Evolutionary conservation across 208 protist species (phyloP).

Genomic region (Borovskyia barvae): DNA sequence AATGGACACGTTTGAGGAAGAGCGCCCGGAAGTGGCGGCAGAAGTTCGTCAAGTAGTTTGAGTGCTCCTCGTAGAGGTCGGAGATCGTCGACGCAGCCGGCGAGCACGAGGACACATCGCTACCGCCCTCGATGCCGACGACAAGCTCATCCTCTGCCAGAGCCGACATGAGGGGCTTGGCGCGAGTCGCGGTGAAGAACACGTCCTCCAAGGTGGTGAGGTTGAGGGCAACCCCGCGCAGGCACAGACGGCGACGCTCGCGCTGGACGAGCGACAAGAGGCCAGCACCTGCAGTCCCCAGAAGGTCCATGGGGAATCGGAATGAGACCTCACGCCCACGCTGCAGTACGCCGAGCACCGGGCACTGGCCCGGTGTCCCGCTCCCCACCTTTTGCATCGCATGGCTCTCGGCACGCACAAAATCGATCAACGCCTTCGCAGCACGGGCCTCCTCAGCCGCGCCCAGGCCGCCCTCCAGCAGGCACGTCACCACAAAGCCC

Average conservation of each 20-base stretch:
- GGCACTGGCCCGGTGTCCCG: slow-evolving; percentile 4
- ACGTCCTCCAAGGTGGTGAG: slow-evolving; percentile 86
- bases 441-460: slow-evolving; percentile 38
- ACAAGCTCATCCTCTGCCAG: slow-evolving; percentile 10
- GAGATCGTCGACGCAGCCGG: neutral
- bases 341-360: slow-evolving; percentile 57
- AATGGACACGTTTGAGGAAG: slow-evolving; percentile 78
- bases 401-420: slow-evolving; percentile 52
- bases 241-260: slow-evolving; percentile 29
- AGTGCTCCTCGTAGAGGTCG: slow-evolving; percentile 24
- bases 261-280: slow-evolving; percentile 52
- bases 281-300: slow-evolving; percentile 32
- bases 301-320: slow-evolving; percentile 59
- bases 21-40: slow-evolving; percentile 64
- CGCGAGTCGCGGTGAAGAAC: slow-evolving; percentile 50
- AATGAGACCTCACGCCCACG: slow-evolving; percentile 73
- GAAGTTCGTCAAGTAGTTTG: slow-evolving; percentile 28
- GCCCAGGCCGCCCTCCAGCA: slow-evolving; percentile 45
- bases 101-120: neutral
- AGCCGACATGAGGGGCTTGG: slow-evolving; percentile 8
- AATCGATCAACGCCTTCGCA: slow-evolving; percentile 41
- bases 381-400: slow-evolving; percentile 21
- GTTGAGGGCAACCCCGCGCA: slow-evolving; percentile 61
- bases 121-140: slow-evolving; percentile 1
- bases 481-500: slow-evolving; percentile 73